Evolutionary conservation across 164 flowering plant genomes (phyloP).

Genomic region (Vitis rupestris): DNA sequence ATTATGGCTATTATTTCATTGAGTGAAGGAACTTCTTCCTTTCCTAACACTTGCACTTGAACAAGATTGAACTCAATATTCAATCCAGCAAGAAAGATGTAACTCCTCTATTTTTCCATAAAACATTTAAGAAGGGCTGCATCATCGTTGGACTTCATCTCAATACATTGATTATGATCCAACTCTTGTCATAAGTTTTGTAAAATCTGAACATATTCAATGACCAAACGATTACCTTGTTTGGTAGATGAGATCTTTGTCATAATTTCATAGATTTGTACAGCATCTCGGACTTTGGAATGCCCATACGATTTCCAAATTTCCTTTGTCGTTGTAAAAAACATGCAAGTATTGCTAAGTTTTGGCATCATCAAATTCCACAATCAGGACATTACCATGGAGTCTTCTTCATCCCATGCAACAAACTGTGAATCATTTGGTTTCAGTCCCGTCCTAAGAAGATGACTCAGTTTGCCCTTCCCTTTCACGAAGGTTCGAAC

Average conservation of each 20-base stretch:
- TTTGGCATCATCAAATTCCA: not conserved
- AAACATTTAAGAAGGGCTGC: not conserved
- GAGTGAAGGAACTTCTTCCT: not conserved
- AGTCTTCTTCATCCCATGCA: not conserved
- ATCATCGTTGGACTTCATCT: no score
- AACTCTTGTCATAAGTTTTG: no score
- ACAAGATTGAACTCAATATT: not conserved
- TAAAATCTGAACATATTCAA: no score
- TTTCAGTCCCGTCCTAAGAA: not conserved
- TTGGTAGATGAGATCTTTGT: no score
- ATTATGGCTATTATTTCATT: no score
- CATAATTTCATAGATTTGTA: not conserved
- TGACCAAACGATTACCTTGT: no score
- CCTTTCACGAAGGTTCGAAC: not conserved
- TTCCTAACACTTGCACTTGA: not conserved
- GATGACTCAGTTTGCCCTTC: not conserved
- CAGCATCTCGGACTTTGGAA: not conserved
- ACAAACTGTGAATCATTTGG: not conserved
- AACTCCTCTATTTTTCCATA: not conserved
- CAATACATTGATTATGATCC: no score
- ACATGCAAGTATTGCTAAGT: not conserved
- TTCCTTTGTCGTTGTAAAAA: not conserved
- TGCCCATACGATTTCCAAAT: not conserved
- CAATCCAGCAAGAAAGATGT: not conserved
- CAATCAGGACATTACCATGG: not conserved